Base-by-base conservation (phyloP, 1,139 yeast species). In the Saccharomyces pastorianus region DNA sequence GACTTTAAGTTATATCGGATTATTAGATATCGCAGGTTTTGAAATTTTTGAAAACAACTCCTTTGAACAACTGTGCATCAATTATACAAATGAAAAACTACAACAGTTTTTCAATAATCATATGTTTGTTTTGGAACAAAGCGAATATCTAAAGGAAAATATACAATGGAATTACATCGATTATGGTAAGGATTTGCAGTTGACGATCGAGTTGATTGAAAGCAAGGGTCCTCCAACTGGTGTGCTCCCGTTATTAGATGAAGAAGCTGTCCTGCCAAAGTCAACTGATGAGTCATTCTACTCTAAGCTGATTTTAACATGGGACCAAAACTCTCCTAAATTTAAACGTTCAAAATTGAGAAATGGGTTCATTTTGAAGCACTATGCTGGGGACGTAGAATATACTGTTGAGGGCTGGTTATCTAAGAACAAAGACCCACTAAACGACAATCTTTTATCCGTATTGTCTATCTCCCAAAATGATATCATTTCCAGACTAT, bases 91-190 rank as follows among this genome's bases (percentile, higher is more conserved):
- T 70, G 99, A 95, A 71, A 90, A 88, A 67, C 76, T 95, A 49
- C 99, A 95, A 71, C 99, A 95, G 69, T 93, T 90, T 66, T 95
- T 95, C 78, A 95, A 95, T 67, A 99, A 95, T 69, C 98, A 93
- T 70, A 91, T 95, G 81, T 95, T 95, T 73, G 95, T 91, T 13
- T 77, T 95, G 46, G 99, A 95, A 70, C 99, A 95, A 71, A 91
- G 91, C 66, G 99, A 95, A 71, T 95, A 95, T 65, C 74, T 91
- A 58, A 81, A 90, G 55, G 99, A 95, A 72, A 88, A 90, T 61
- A 93, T 95, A 55, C 91, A 88, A 60, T 95, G 99, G 99, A 86
- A 90, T 63, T 95, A 88, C 61, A 86, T 91, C 51, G 99, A 95
- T 69, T 95, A 90, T 71, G 99, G 99, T 13, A 88, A 85, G 59